These are phyloP conservation scores for Penicillium cataractarum DNA, from an alignment of 495 filamentous ascomycete genomes.

Conservation along the genomic window DNA sequence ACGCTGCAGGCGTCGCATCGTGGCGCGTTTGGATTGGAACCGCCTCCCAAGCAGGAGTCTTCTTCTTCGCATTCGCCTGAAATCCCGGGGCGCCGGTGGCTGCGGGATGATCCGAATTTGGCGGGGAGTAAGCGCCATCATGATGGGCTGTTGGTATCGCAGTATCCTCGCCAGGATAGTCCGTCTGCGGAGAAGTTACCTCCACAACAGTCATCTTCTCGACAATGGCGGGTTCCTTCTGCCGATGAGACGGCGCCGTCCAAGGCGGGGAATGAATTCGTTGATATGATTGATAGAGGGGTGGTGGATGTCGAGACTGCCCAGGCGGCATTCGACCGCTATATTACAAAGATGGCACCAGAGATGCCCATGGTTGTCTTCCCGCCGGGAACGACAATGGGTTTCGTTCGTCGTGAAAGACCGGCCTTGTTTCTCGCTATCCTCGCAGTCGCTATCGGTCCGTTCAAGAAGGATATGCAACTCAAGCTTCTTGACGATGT, in stretches of 20 bases:
- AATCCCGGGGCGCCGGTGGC: constrained; percentile 24
- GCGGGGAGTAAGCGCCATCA: constrained; percentile 31
- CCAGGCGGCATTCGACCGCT: constrained; percentile 66
- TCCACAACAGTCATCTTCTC: constrained; percentile 14
- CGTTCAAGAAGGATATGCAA: constrained; percentile 62
- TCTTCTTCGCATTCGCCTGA: neutral
- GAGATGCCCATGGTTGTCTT: constrained; percentile 84
- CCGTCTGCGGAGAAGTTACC: constrained; percentile 31
- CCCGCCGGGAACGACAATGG: constrained; percentile 63
- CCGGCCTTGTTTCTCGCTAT: constrained; percentile 84
- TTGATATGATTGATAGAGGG: constrained; percentile 72
- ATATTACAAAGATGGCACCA: constrained; percentile 65
- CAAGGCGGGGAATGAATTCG: constrained; percentile 39
- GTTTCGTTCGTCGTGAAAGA: constrained; percentile 68
- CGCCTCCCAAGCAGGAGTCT: neutral
- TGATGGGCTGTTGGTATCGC: constrained; percentile 25
- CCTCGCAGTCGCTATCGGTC: constrained; percentile 66
- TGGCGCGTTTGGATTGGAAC: constrained; percentile 9
- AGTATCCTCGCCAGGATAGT: constrained; percentile 26
- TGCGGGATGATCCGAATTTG: constrained; percentile 10
- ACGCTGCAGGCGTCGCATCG: constrained; percentile 61
- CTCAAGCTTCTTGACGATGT: constrained; percentile 66
- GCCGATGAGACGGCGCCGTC: constrained; percentile 15
- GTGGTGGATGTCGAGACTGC: constrained; percentile 67
- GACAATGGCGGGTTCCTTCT: constrained; percentile 22